phyloP scores from a whole-genome alignment of 2,329 filamentous ascomycete genomes.

The Lojkania enalia region DNA sequence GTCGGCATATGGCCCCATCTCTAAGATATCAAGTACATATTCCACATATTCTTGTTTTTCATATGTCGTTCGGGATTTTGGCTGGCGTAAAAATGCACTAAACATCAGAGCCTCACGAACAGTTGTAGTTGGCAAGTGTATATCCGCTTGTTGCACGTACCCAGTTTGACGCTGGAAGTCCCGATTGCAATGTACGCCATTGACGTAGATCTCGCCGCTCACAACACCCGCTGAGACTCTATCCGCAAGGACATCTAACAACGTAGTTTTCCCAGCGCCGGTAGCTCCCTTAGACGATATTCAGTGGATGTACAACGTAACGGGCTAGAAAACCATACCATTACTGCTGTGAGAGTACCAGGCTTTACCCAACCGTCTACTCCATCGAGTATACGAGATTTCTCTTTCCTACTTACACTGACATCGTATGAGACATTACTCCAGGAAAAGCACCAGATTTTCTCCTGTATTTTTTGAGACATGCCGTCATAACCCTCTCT shows the following conservation, averaged over 20 bases:
- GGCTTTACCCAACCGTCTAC: conserved; percentile 57
- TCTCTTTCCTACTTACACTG: too few species aligned
- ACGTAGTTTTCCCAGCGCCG: conserved; percentile 21
- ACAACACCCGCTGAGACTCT: conserved; percentile 13
- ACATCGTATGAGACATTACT: too few species aligned
- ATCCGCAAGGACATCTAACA: conserved; percentile 15
- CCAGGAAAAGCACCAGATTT: too few species aligned
- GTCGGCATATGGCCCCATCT: conserved; percentile 84
- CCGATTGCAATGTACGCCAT: conserved; percentile 1
- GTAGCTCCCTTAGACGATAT: conserved; percentile 5
- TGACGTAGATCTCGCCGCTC: conserved; percentile 14
- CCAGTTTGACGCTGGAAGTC: conserved; percentile 19
- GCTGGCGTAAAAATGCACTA: conserved; percentile 9
- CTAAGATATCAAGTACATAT: conserved; percentile 81
- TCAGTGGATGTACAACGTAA: neutral
- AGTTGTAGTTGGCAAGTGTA: conserved; percentile 11
- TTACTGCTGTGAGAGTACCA: conserved; percentile 50
- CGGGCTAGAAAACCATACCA: conserved; percentile 5
- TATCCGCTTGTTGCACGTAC: conserved; percentile 20
- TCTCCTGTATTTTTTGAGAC: too few species aligned
- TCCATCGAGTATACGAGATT: conserved; percentile 54
- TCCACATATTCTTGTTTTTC: conserved; percentile 47
- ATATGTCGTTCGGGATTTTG: neutral
- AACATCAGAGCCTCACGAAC: conserved; percentile 12
- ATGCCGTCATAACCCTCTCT: too few species aligned